phyloP scores from a whole-genome alignment of 352 stramenopile genomes.

The Aphanomyces cochlioides region DNA sequence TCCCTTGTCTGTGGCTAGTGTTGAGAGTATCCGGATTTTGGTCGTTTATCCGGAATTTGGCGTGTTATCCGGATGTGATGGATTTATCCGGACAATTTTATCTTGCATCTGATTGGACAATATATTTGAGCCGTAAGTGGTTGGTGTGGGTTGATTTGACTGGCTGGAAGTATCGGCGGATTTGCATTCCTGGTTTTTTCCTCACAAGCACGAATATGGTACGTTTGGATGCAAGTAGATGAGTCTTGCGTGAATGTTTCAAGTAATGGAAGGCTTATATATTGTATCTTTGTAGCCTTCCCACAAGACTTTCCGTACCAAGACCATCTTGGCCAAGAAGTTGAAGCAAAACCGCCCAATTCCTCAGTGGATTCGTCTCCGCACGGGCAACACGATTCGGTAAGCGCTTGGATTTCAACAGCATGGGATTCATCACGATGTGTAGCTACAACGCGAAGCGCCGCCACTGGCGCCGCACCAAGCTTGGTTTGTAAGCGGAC shows the following conservation, averaged over 20 bases:
- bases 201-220: conserved; percentile 32
- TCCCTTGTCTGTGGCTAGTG: no score
- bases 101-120: conserved; percentile 27
- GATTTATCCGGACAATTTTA: conserved; percentile 18
- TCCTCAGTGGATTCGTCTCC: conserved; percentile 99
- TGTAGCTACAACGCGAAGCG: conserved; percentile 99
- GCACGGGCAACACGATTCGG: conserved; percentile 99
- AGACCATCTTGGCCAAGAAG: conserved; percentile 99
- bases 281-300: conserved; percentile 83
- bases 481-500: conserved; percentile 98
- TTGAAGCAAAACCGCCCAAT: conserved; percentile 99
- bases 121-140: conserved; percentile 23
- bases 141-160: conserved; percentile 29
- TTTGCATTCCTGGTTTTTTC: conserved; percentile 31
- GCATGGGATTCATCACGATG: conserved; percentile 6
- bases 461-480: conserved; percentile 99
- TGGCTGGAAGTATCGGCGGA: conserved; percentile 22
- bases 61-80: conserved; percentile 1
- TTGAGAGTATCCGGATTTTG: no score
- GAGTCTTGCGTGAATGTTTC: background rate
- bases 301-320: conserved; percentile 99
- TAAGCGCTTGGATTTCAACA: conserved; percentile 31
- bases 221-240: conserved; percentile 14
- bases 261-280: background rate
- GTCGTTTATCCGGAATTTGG: background rate